A percentile compares a stretch with the other conserved stretches of the same genome.
Conservation (phyloP, 1,284 basidiomycete genomes). For the Microbotryum saponariae region DNA sequence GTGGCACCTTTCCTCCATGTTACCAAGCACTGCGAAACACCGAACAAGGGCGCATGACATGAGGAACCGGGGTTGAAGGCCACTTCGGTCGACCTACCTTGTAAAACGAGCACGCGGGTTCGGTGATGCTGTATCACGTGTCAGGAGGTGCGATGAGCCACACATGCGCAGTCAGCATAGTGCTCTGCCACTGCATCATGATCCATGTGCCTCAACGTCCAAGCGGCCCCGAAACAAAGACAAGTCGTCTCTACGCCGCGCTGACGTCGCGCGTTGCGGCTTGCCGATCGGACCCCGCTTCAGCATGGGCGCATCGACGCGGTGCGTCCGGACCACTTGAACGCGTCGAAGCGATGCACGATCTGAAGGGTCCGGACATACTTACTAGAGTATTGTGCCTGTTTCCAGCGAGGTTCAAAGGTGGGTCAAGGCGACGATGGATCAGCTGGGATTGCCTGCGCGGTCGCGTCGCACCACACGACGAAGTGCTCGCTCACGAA, state of each 20-base stretch:
- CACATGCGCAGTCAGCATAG: not conserved
- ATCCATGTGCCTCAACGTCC: too few species aligned
- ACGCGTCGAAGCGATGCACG: too few species aligned
- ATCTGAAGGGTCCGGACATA: too few species aligned
- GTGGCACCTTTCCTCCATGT: conserved; percentile 26
- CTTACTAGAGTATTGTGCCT: conserved; percentile 24
- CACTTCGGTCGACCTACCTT: not conserved
- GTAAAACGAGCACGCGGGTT: conserved; percentile 29
- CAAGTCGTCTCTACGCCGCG: too few species aligned
- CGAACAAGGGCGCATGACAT: not conserved
- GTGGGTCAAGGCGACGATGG: not conserved
- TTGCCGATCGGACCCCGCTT: too few species aligned
- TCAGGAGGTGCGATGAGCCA: not conserved
- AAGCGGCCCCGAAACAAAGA: not conserved
- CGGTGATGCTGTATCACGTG: conserved; percentile 20
- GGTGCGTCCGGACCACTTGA: too few species aligned
- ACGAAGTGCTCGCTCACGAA: not conserved
- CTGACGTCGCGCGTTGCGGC: too few species aligned
- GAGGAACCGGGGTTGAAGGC: not conserved
- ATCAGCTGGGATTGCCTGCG: too few species aligned
- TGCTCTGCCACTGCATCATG: not conserved
- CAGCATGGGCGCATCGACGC: too few species aligned
- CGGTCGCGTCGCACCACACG: not conserved
- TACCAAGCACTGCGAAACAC: conserved; percentile 18
- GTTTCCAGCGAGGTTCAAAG: not conserved